phyloP scores from a whole-genome alignment of 441 rosid species.

The Jatropha multifida region DNA sequence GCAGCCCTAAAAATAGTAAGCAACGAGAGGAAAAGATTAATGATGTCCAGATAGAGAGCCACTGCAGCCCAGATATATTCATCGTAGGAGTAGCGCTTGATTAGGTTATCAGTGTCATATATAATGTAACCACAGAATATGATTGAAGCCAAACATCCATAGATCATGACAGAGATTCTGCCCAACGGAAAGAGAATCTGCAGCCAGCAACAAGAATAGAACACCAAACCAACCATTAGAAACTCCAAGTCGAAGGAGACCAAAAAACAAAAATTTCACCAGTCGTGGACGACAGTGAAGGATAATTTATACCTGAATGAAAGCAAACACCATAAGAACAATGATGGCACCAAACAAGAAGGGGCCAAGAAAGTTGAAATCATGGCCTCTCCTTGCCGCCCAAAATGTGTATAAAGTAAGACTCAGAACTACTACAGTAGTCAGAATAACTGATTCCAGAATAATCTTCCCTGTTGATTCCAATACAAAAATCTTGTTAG shows the following conservation, averaged over 20 bases:
- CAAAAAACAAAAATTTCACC: background rate
- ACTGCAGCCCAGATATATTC: conserved; percentile 89
- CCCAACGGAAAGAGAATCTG: conserved; percentile 83
- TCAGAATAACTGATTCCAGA: conserved; percentile 73
- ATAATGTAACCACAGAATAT: conserved; percentile 83
- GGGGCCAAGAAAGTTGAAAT: conserved; percentile 88
- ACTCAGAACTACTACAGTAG: conserved; percentile 64
- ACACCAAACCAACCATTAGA: background rate
- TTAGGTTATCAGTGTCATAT: conserved; percentile 79
- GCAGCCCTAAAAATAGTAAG: conserved; percentile 64
- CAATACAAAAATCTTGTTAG: conserved; percentile 3
- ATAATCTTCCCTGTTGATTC: conserved; percentile 67
- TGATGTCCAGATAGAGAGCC: conserved; percentile 62
- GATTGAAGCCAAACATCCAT: conserved; percentile 66
- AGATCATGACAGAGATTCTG: conserved; percentile 71
- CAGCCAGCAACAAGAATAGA: conserved; percentile 24
- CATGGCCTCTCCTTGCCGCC: conserved; percentile 89
- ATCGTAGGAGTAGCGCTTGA: conserved; percentile 76
- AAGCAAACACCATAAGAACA: conserved; percentile 64
- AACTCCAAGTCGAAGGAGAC: background rate
- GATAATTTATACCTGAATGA: conserved; percentile 59
- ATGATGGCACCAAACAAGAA: conserved; percentile 76
- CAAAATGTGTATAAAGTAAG: conserved; percentile 89
- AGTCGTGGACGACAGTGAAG: background rate
- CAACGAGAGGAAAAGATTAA: conserved; percentile 71